Base-by-base conservation (phyloP, 768 basidiomycete species). In the Lepiota brunneoincarnata region DNA sequence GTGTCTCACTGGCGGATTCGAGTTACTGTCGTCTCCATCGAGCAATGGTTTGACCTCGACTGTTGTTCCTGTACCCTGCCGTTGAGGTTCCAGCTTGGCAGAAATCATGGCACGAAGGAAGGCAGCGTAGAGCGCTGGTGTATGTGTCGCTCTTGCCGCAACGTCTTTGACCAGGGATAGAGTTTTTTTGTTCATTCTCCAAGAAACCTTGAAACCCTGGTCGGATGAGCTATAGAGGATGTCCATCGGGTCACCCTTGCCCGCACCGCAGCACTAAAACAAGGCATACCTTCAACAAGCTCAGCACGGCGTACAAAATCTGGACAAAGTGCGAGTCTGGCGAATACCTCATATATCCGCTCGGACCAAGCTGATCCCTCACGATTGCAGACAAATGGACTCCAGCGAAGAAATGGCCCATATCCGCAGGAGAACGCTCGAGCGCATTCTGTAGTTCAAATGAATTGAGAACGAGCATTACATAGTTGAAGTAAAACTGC, bases 371-470 rank as follows among this genome's bases (percentile, higher is more conserved):
- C 57, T 87, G 77, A 60, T 96, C 93, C 15, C 87, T 82, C 17
- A 94, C 83, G 42, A 93, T 71, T 2, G 91, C 91, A 7, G 82
- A 78, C 3, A 80, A 76, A 66, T 93, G 84, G 56, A 87, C 88
- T 31, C 89, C 81, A 12, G 84, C 80, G 63, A 93, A 93, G 73
- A 93, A 93, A 70, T 93, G 86, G 0, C 85, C 85, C 38, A 91
- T 85, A 63, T 93, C 84, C 39, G 89, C 69, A 0, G 80, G 70
- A 3, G 81, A 77, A 17, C 82, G 79, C 69, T 96, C 95, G 52
- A 98, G 72, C n/a, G 96, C 93, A 64, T 96, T 91, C 68, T 99
- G 95, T 39, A 99, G 78, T 10, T 95, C 96, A 61, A 99, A 99
- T 1, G 95, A 96, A 65, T 97, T 94, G 54, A 98, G 73, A 35